phyloP scores from a whole-genome alignment of 768 basidiomycete genomes.

The Paxillus ammoniavirescens region DNA sequence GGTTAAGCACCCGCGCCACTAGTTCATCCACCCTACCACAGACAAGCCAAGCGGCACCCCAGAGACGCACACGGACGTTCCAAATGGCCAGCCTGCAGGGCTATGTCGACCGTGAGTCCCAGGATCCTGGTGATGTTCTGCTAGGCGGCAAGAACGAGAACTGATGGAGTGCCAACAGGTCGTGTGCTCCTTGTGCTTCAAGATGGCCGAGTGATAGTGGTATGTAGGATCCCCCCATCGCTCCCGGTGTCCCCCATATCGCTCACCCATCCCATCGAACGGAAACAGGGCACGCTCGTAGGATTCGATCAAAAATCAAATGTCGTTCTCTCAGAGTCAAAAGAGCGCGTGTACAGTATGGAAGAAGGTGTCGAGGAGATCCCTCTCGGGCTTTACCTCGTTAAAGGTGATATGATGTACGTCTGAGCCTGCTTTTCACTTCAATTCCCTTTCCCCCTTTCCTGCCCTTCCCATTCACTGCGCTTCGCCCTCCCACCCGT shows the following conservation, averaged over 20 bases:
- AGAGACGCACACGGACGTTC: constrained; percentile 15
- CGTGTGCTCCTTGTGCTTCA: constrained; percentile 93
- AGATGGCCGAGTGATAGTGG: constrained; percentile 94
- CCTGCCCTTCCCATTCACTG: too few species aligned
- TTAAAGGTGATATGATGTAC: constrained; percentile 98
- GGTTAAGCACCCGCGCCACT: not conserved
- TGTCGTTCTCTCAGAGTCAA: constrained; percentile 90
- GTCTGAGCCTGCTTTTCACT: constrained; percentile 31
- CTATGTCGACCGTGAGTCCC: constrained; percentile 79
- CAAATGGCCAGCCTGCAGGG: constrained; percentile 87
- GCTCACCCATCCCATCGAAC: not conserved
- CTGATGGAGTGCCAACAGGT: constrained; percentile 40
- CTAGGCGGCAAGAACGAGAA: not conserved
- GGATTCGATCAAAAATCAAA: constrained; percentile 97
- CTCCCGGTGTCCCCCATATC: not conserved
- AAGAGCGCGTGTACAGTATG: constrained; percentile 87
- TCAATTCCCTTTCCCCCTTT: not conserved
- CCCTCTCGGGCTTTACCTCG: constrained; percentile 91
- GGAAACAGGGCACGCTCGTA: constrained; percentile 74
- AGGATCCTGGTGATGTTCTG: not conserved
- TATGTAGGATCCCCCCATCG: constrained; percentile 37
- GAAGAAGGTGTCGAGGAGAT: constrained; percentile 96
- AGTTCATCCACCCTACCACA: not conserved
- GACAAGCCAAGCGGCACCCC: constrained; percentile 3
- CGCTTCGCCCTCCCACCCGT: too few species aligned